These are phyloP conservation scores for Podospora conica DNA, from an alignment of 495 filamentous ascomycete species.

Conservation along the genomic window DNA sequence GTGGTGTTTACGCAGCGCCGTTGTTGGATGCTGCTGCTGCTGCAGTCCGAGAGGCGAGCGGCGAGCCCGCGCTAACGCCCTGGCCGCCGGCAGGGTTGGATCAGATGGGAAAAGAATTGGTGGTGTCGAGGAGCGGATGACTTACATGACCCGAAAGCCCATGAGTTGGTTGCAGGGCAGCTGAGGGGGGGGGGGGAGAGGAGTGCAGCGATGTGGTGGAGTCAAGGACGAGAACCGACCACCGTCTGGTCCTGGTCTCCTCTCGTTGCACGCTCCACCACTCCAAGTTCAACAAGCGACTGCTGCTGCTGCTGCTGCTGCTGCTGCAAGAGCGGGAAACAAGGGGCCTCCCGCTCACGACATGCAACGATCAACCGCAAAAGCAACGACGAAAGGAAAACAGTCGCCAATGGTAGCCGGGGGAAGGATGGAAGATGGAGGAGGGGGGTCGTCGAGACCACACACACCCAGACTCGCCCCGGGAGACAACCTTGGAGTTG, in stretches of 20 bases:
- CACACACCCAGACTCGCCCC: constrained; percentile 1
- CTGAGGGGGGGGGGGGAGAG: constrained; percentile 8
- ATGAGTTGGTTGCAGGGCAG: constrained; percentile 3
- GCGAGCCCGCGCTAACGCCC: not conserved
- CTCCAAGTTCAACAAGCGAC: not conserved
- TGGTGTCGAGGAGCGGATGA: constrained; percentile 28
- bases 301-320: not conserved
- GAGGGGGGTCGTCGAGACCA: constrained; percentile 20
- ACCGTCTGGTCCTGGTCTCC: constrained; percentile 1
- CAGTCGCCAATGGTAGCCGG: constrained; percentile 6
- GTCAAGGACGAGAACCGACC: not conserved
- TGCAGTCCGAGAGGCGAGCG: not conserved
- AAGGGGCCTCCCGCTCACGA: constrained; percentile 20
- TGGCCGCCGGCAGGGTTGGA: constrained; percentile 5
- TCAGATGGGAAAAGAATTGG: not conserved
- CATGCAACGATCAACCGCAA: constrained; percentile 19
- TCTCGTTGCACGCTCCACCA: not conserved
- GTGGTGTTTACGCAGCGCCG: not conserved
- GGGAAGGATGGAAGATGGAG: constrained; percentile 5
- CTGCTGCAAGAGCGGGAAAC: constrained; percentile 31
- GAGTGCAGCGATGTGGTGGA: not conserved
- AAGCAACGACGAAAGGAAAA: constrained; percentile 9
- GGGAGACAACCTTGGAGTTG: not conserved
- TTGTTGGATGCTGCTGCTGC: too few species aligned
- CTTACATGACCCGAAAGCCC: constrained; percentile 23